A percentile compares a stretch with the other conserved stretches of the same genome.
Conservation (phyloP, 805 yeast genomes). For the Saccharomycopsis fibuligera region DNA sequence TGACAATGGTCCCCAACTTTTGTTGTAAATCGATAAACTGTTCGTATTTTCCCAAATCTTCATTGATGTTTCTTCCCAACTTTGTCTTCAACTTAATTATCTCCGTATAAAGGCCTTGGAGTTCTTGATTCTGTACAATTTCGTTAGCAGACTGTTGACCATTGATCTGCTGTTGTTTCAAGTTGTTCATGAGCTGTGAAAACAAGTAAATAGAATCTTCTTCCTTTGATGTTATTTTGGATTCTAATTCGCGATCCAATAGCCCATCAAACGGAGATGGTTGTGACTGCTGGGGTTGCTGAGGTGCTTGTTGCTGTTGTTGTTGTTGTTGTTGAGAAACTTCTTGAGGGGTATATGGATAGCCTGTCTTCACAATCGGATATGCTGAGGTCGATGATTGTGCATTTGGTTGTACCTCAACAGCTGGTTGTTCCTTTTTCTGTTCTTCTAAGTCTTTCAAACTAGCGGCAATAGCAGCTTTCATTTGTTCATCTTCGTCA, state of each 20-base stretch:
- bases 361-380: not conserved
- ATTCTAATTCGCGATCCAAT: slow-evolving; percentile 11
- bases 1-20: slow-evolving; percentile 67
- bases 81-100: slow-evolving; percentile 64
- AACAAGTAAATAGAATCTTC: slow-evolving; percentile 66
- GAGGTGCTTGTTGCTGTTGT: slow-evolving; percentile 8
- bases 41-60: slow-evolving; percentile 57
- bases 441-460: slow-evolving; percentile 58
- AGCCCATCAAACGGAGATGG: slow-evolving; percentile 13
- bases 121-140: slow-evolving; percentile 38
- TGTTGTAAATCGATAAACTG: slow-evolving; percentile 64
- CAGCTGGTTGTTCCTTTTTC: slow-evolving; percentile 21
- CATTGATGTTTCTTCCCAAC: slow-evolving; percentile 51
- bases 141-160: slow-evolving; percentile 21
- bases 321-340: not conserved
- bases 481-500: slow-evolving; percentile 82
- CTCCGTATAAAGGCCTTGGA: slow-evolving; percentile 53
- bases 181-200: slow-evolving; percentile 55
- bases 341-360: not conserved
- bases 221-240: slow-evolving; percentile 47
- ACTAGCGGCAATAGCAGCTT: slow-evolving; percentile 92
- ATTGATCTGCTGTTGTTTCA: slow-evolving; percentile 31
- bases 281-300: slow-evolving; percentile 23
- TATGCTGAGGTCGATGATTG: not conserved
- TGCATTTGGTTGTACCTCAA: not conserved